Evolutionary conservation across 2,329 filamentous ascomycete genomes (phyloP), one percentile per base, ranked within the genome.

Genomic region (Colletotrichum simmondsii): DNA sequence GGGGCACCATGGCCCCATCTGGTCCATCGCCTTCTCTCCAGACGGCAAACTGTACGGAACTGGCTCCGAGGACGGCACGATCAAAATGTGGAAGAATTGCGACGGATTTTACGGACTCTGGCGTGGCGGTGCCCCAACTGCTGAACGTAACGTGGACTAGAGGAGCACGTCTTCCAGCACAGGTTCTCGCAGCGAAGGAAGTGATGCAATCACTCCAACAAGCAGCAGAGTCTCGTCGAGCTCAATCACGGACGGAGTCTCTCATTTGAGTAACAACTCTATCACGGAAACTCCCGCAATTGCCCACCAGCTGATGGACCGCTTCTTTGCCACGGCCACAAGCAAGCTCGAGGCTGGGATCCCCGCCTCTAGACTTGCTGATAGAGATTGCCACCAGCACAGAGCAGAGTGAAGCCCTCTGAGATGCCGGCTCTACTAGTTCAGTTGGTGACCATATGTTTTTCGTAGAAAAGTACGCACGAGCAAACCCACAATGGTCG

Each of bases 21-120:
- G 97, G 97, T 98, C 95, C 6, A 92, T 97, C 72, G 93, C 93
- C 69, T 99, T 98, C 83, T 97, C 95, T 0, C 97, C 97, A 0
- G 97, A 99, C 79, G 95, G 95, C 59, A 98, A 97, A 81, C 86
- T 99, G 8, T 99, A 98, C 80, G 97, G 95, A 1, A 99, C 97
- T 1, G 97, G 94, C 35, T 98, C 95, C 61, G 97, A 99, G 81
- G 97, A 99, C 79, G 97, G 97, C 53, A 99, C 97, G 0, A 97
- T 99, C 82, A 99, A 99, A 85, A 87, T 99, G 86, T 92, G 91
- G 91, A 92, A 92, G 84, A 92, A 92, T 75, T 92, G 90, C 72
- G 89, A 91, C 6, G 91, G 90, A 0, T 88, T 87, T 71, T 92
- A 92, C 70, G 91, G 91, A 2, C 85, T 92, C 49, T 92, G 91